Conservation (phyloP, 805 yeast genomes). For the Peterozyma toletana region DNA sequence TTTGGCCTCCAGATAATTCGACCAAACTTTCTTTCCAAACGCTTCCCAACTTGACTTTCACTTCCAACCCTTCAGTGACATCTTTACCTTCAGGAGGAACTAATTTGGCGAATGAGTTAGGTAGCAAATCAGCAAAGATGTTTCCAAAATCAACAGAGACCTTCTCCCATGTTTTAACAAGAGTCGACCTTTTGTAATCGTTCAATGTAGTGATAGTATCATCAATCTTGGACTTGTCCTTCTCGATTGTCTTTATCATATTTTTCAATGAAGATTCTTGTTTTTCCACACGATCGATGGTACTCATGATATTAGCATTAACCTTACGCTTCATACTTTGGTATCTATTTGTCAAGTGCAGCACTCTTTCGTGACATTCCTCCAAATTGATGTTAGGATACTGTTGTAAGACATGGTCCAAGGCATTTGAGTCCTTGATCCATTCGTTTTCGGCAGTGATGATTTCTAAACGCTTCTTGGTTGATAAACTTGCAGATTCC, state of each 20-base stretch:
- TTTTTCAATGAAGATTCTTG: constrained; percentile 69
- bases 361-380: constrained; percentile 52
- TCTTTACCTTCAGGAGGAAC: constrained; percentile 77
- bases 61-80: constrained; percentile 85
- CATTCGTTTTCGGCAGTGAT: constrained; percentile 58
- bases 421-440: constrained; percentile 60
- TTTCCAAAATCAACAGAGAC: constrained; percentile 87
- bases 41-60: constrained; percentile 80
- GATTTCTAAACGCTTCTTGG: constrained; percentile 32
- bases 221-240: constrained; percentile 83
- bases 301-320: constrained; percentile 79
- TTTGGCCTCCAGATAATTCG: constrained; percentile 94
- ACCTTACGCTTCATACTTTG: constrained; percentile 74
- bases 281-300: constrained; percentile 87
- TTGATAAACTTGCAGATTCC: constrained; percentile 24
- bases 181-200: constrained; percentile 76
- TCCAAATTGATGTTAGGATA: constrained; percentile 57
- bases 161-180: constrained; percentile 77
- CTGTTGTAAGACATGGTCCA: constrained; percentile 49
- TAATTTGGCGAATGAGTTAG: constrained; percentile 83
- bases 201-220: constrained; percentile 80
- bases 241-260: constrained; percentile 82
- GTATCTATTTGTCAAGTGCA: constrained; percentile 49
- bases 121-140: constrained; percentile 81
- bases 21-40: constrained; percentile 93